Percentiles rank a stretch among this genome's conserved stretches.
These are phyloP conservation scores for Ophiocordyceps robertsii DNA, from an alignment of 2,329 filamentous ascomycete genomes.

Conservation along the genomic window DNA sequence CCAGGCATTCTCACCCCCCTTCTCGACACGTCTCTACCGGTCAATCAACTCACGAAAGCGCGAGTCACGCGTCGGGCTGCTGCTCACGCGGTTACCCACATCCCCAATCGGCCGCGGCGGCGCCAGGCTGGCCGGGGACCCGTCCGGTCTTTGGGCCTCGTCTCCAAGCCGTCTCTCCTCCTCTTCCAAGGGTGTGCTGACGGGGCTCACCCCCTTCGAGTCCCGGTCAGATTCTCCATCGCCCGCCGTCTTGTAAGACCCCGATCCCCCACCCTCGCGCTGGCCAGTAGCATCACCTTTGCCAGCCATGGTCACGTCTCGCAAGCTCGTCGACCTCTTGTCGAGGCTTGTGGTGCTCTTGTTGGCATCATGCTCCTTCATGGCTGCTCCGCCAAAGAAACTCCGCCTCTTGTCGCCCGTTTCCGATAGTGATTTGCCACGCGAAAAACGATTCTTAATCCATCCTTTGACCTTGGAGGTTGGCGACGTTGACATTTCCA, in stretches of 20 bases:
- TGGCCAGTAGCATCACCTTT: constrained; percentile 7
- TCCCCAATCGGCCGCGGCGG: constrained; percentile 24
- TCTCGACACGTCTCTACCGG: constrained; percentile 6
- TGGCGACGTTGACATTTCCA: constrained; percentile 14
- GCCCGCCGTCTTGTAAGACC: constrained; percentile 7
- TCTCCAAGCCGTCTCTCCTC: constrained; percentile 21
- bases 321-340: constrained; percentile 27
- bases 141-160: constrained; percentile 5
- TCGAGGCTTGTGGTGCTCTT: constrained; percentile 30
- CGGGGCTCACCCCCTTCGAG: constrained; percentile 22
- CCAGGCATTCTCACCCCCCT: neutral
- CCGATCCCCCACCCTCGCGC: neutral
- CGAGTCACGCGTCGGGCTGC: constrained; percentile 42
- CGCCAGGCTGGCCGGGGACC: constrained; percentile 12
- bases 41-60: constrained; percentile 45
- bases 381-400: constrained; percentile 37
- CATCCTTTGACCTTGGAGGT: constrained; percentile 35
- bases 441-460: constrained; percentile 40
- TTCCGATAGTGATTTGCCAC: constrained; percentile 25
- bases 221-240: constrained; percentile 10
- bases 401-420: constrained; percentile 21
- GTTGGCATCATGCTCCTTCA: constrained; percentile 28
- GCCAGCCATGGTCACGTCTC: constrained; percentile 33
- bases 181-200: constrained; percentile 26
- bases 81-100: constrained; percentile 21